These are phyloP conservation scores for Ottelia alismoides DNA, from an alignment of 106 monocot species.

Conservation along the genomic window DNA sequence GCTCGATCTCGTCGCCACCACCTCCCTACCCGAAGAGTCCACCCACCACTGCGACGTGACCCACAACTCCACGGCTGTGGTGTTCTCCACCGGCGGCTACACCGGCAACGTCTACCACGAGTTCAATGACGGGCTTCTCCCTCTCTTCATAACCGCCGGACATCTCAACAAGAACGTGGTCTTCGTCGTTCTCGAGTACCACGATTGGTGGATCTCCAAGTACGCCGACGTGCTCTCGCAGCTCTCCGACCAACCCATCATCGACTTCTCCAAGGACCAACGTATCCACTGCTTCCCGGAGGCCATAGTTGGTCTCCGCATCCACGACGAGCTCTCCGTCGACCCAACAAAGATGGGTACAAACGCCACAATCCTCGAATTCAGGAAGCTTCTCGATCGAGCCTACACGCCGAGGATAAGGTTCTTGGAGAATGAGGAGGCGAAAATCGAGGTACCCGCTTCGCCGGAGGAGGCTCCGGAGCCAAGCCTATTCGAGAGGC, in stretches of 20 bases:
- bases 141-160: conserved; percentile 68
- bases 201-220: conserved; percentile 73
- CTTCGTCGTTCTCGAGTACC: conserved; percentile 61
- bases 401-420: conserved; percentile 34
- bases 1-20: too few relatives aligned
- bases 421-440: conserved; percentile 4
- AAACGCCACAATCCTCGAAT: conserved; percentile 28
- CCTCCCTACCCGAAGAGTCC: too few relatives aligned
- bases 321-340: conserved; percentile 66
- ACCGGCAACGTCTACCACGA: conserved; percentile 98
- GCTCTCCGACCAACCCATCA: conserved; percentile 43
- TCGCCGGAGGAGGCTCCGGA: neutral
- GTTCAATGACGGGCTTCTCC: conserved; percentile 89
- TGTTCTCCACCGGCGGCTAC: conserved; percentile 93
- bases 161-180: conserved; percentile 34
- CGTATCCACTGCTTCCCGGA: conserved; percentile 76
- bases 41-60: conserved; percentile 63
- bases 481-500: conserved; percentile 1
- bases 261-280: conserved; percentile 52
- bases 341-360: conserved; percentile 10
- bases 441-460: neutral
- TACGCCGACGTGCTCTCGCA: conserved; percentile 46
- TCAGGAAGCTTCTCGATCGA: conserved; percentile 36
- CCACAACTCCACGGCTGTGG: conserved; percentile 55
- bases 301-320: conserved; percentile 52